Evolutionary conservation across 345 rosid species (phyloP), one percentile per base, ranked within the genome.

Genomic region (Durio zibethinus): DNA sequence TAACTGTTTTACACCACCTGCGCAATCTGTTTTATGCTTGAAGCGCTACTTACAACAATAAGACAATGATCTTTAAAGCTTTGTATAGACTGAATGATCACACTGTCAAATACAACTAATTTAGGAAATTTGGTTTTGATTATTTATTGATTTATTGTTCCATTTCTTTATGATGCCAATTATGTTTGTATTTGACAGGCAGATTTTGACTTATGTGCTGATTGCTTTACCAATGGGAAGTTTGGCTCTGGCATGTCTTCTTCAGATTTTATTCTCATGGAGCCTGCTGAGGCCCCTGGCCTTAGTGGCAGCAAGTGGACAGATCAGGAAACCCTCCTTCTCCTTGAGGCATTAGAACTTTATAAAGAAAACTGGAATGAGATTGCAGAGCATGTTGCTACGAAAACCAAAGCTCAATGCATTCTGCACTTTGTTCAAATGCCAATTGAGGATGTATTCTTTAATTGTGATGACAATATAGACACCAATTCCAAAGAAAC

Each of bases 381-480:
- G 87, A 97, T 97, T 83, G 99, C 98, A 50, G 99, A 97, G 84
- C 99, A 97, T 88, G 99, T 97, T 83, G 99, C 98, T 72, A 94
- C 99, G 10, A 97, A 97, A 84, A 90, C 99, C 20, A 94, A 90
- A 86, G 94, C 94, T 85, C 98, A 97, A 77, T 97, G 99, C 83
- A 97, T 97, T 80, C 86, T 97, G 86, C 98, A 94, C 82, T 97
- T 97, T 82, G 87, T 94, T 80, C 98, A 94, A 83, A 94, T 97
- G 98, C 99, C 99, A 53, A 92, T 94, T 76, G 97, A 90, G 86
- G 99, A 94, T 88, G 81, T 81, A 18, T 94, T 97, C 87, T 84
- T 88, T 78, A 88, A 93, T 67, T 70, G 73, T 71, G 85, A 76
- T 72, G 89, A 80, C 78, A 78, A 83, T 77, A 80, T 73, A 75